A percentile compares a stretch with the other conserved stretches of the same genome.
Evolutionary conservation across 768 basidiomycete genomes (phyloP).

Genomic region (Suillus clintonianus): DNA sequence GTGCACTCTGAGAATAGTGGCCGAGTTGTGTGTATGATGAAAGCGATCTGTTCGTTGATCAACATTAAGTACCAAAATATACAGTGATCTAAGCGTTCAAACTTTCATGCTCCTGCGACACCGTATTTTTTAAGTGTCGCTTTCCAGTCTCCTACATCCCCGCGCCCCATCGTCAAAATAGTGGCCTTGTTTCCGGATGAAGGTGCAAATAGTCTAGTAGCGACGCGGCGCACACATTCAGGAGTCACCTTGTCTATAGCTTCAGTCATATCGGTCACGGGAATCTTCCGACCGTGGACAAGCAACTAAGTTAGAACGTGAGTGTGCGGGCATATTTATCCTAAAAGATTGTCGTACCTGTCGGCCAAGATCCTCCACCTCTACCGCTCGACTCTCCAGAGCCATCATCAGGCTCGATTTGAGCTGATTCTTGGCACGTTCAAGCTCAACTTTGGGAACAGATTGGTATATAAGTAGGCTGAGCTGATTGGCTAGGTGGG

Average conservation of each 20-base stretch:
- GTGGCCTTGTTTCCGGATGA: conserved; percentile 67
- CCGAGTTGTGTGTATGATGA: not conserved
- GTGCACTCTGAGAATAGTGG: not conserved
- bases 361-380: conserved; percentile 88
- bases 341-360: conserved; percentile 51
- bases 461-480: conserved; percentile 75
- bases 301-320: conserved; percentile 53
- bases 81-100: not conserved
- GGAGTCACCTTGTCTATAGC: conserved; percentile 78
- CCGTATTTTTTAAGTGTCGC: conserved; percentile 71
- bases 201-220: conserved; percentile 71
- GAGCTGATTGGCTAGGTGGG: conserved; percentile 86
- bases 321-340: conserved; percentile 3
- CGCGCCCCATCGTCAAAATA: conserved; percentile 80
- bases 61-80: not conserved
- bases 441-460: conserved; percentile 69
- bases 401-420: conserved; percentile 94
- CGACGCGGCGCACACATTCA: conserved; percentile 74
- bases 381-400: conserved; percentile 80
- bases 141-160: conserved; percentile 71
- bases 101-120: conserved; percentile 39
- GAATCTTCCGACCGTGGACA: conserved; percentile 83
- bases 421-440: conserved; percentile 92
- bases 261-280: conserved; percentile 87
- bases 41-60: not conserved